Conservation (phyloP, 2,329 filamentous ascomycete genomes). For the Drechslerella dactyloides region DNA sequence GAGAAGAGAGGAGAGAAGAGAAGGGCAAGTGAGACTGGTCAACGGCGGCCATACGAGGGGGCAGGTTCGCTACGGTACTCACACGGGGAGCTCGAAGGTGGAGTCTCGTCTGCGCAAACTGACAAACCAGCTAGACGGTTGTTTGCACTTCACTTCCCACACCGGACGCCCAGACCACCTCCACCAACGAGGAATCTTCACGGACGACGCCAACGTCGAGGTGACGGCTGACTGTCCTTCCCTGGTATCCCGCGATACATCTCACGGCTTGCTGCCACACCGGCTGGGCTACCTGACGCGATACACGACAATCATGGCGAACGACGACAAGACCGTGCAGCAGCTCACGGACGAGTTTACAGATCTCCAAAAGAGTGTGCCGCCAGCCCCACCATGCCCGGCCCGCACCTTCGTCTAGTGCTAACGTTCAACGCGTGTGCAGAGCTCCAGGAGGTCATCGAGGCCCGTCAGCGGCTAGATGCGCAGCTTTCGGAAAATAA, state of each 20-base stretch:
- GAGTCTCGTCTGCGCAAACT: slow-evolving; percentile 36
- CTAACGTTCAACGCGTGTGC: slow-evolving; percentile 24
- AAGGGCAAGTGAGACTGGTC: slow-evolving; percentile 10
- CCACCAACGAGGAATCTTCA: slow-evolving; percentile 19
- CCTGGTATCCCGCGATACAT: background rate
- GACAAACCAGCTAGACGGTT: slow-evolving; percentile 26
- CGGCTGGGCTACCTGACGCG: background rate
- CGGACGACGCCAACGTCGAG: slow-evolving; percentile 22
- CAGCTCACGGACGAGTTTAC: slow-evolving; percentile 85
- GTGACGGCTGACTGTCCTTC: slow-evolving; percentile 15
- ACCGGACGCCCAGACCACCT: slow-evolving; percentile 10
- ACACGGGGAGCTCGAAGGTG: slow-evolving; percentile 10
- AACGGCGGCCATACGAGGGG: slow-evolving; percentile 9
- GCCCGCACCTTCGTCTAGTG: slow-evolving; percentile 1
- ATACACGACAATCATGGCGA: slow-evolving; percentile 65
- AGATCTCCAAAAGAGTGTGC: slow-evolving; percentile 78
- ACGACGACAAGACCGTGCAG: slow-evolving; percentile 78
- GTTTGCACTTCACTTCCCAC: slow-evolving; percentile 28
- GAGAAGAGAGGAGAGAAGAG: slow-evolving; percentile 12
- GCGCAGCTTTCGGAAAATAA: slow-evolving; percentile 92
- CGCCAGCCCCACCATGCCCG: background rate
- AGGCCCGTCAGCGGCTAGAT: slow-evolving; percentile 87
- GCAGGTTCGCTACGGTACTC: background rate
- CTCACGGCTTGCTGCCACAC: background rate
- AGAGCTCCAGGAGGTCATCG: slow-evolving; percentile 81